These are phyloP conservation scores for Xylaria intraflava DNA, from an alignment of 495 filamentous ascomycete genomes.

Conservation along the genomic window DNA sequence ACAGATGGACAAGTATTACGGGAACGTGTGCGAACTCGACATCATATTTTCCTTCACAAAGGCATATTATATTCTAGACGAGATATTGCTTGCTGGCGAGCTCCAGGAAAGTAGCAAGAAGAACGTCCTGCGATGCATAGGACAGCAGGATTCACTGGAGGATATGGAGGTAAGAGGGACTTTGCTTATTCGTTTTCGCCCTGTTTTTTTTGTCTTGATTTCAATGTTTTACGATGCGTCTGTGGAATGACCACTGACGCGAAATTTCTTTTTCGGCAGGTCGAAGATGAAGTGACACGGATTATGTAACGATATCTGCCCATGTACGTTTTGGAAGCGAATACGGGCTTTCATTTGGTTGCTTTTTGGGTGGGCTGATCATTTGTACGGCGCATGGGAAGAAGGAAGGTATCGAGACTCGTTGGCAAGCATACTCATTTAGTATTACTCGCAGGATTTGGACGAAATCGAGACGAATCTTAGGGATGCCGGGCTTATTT, in stretches of 20 bases:
- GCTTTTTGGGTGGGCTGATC: neutral
- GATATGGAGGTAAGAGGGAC: slow-evolving; percentile 88
- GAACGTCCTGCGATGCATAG: slow-evolving; percentile 91
- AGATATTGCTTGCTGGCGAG: slow-evolving; percentile 90
- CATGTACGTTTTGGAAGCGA: slow-evolving; percentile 22
- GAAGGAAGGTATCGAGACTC: slow-evolving; percentile 14
- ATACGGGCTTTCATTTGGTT: neutral
- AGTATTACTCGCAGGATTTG: slow-evolving; percentile 27
- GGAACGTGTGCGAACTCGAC: slow-evolving; percentile 98
- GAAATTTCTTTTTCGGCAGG: slow-evolving; percentile 54
- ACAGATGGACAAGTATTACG: slow-evolving; percentile 99
- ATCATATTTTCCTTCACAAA: slow-evolving; percentile 99
- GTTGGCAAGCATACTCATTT: slow-evolving; percentile 24
- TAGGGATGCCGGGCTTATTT: slow-evolving; percentile 34
- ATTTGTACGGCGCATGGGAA: slow-evolving; percentile 12
- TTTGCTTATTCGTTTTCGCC: neutral
- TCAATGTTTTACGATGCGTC: slow-evolving; percentile 5
- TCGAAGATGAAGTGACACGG: slow-evolving; percentile 93
- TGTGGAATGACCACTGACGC: slow-evolving; percentile 47
- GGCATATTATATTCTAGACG: slow-evolving; percentile 97
- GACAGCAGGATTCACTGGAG: slow-evolving; percentile 88
- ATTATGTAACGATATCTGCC: slow-evolving; percentile 63
- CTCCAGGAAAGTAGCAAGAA: slow-evolving; percentile 99
- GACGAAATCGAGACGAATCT: slow-evolving; percentile 31
- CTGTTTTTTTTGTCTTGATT: neutral